Percentiles rank a stretch among this genome's conserved stretches.
phyloP scores from a whole-genome alignment of 306 rosid species.

The Gastrolobium bilobum region DNA sequence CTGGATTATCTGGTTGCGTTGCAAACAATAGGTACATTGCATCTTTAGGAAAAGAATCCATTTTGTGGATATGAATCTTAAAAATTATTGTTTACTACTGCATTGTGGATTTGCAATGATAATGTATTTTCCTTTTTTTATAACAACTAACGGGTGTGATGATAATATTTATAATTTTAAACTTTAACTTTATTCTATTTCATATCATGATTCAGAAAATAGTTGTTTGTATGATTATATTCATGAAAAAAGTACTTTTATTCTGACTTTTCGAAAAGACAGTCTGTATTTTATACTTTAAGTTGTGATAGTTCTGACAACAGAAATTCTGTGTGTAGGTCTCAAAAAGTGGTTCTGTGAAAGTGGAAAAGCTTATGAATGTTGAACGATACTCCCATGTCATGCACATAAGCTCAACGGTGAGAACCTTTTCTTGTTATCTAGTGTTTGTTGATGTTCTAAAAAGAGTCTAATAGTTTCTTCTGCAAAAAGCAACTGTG shows the following conservation, averaged over 20 bases:
- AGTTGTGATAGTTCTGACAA: constrained; percentile 48
- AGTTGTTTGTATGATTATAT: constrained; percentile 19
- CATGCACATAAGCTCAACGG: constrained; percentile 98
- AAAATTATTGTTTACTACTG: constrained; percentile 11
- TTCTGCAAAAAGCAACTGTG: constrained; percentile 4
- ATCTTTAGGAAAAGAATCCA: neutral
- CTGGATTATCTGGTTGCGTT: neutral
- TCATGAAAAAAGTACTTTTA: neutral
- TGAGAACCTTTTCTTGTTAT: constrained; percentile 43
- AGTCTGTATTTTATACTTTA: neutral
- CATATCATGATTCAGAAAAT: constrained; percentile 30
- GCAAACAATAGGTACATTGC: neutral
- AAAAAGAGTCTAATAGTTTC: neutral
- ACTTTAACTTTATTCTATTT: constrained; percentile 14
- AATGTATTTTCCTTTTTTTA: constrained; percentile 14
- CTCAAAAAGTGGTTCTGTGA: constrained; percentile 73
- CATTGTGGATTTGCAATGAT: constrained; percentile 14
- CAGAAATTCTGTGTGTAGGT: constrained; percentile 63
- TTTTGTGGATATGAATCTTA: constrained; percentile 10
- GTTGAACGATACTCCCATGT: constrained; percentile 88
- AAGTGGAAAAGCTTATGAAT: constrained; percentile 83
- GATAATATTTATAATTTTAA: neutral
- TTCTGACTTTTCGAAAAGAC: neutral
- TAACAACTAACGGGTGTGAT: constrained; percentile 7
- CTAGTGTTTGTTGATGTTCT: constrained; percentile 1